Conservation (phyloP, 129 eudicot species). For the Centrapalus pauciflorus region DNA sequence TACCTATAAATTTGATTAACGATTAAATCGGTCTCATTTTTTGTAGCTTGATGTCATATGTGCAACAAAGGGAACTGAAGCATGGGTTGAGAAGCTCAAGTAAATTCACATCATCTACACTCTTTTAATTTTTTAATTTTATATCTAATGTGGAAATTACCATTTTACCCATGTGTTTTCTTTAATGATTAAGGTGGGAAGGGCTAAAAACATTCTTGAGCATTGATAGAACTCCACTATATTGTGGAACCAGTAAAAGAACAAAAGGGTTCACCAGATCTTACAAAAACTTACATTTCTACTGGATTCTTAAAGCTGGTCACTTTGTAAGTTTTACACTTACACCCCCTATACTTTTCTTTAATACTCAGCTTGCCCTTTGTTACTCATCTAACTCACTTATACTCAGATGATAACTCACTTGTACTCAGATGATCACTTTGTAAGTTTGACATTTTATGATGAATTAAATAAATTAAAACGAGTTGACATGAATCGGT, state of each 20-base stretch:
- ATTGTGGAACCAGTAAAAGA: conserved; percentile 26
- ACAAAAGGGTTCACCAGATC: conserved; percentile 55
- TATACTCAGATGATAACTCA: too few species aligned
- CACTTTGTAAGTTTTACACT: conserved; percentile 82
- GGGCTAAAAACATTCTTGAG: conserved; percentile 44
- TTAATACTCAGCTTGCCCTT: too few species aligned
- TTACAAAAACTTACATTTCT: conserved; percentile 50
- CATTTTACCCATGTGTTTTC: too few species aligned
- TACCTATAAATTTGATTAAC: not conserved
- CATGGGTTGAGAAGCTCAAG: conserved; percentile 77
- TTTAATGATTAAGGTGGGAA: conserved; percentile 76
- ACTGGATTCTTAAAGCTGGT: conserved; percentile 75
- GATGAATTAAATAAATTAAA: too few species aligned
- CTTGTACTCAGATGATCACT: too few species aligned
- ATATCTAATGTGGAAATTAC: too few species aligned
- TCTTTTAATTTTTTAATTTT: not conserved
- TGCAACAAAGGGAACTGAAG: conserved; percentile 68
- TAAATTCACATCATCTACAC: conserved; percentile 11
- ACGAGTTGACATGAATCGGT: too few species aligned
- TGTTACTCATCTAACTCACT: too few species aligned
- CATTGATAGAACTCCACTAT: conserved; percentile 45
- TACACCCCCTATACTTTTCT: too few species aligned
- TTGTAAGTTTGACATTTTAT: too few species aligned
- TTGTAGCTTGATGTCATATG: conserved; percentile 68
- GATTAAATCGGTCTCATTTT: not conserved